Evolutionary conservation across 164 flowering plant genomes (phyloP), one percentile per base, ranked within the genome.

Genomic region (Vitis cinerea): DNA sequence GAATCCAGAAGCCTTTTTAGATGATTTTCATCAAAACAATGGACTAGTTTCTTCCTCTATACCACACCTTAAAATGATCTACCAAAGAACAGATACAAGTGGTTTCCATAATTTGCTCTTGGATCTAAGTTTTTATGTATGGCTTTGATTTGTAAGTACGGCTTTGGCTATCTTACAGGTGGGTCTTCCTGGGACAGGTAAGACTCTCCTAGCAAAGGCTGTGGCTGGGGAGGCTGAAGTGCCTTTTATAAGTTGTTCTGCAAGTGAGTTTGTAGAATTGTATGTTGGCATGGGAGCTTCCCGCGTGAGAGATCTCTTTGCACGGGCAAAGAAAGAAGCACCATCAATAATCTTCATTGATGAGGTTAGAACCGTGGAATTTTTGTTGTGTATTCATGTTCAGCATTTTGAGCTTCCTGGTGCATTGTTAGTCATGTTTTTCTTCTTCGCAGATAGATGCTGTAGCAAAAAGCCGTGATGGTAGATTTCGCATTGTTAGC

Each of bases 271-370:
- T 75, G 97, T 95, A 3, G 99, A 95, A 74, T 71, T 95, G 76
- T 95, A 91, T 88, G 99, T 95, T 75, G 99, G 99, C 75, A 93
- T 93, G 98, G 99, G 99, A 64, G 98, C 99, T 72, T 95, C 98
- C 61, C 96, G 99, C 67, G 99, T 95, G 62, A 79, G 99, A 72
- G 98, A 93, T 78, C 92, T 95, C 12, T 95, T 95, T 84, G 89
- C 97, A 50, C 83, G 93, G 70, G 99, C 99, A 64, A 93, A 93
- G 79, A 91, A 91, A 78, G 98, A 90, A 76, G 98, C 99, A 61
- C 99, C 99, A 31, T 91, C 98, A 61, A 95, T 95, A 65, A 90
- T 95, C 73, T 95, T 95, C 71, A 95, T 95, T 74, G 99, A 95
- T 74, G 99, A 95, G 96, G 99, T 93, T 19, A 59, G 81, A 23